A percentile compares a stretch with the other conserved stretches of the same genome.
These are phyloP conservation scores for Apium graveolens DNA, from an alignment of 129 eudicot genomes.

Conservation along the genomic window DNA sequence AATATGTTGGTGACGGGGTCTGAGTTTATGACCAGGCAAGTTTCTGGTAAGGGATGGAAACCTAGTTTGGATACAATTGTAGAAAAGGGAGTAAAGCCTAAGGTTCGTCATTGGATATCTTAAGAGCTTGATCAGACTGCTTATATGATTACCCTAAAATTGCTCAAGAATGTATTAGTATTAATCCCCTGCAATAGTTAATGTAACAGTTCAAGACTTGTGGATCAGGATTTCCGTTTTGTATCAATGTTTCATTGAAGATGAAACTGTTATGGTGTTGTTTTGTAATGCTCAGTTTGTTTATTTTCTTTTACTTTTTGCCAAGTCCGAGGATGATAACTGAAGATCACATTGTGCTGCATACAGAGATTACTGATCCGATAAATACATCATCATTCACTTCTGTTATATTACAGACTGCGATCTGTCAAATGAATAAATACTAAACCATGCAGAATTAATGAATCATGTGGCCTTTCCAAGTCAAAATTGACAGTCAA, in stretches of 20 bases:
- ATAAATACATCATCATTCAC: background rate
- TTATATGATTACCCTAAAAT: background rate
- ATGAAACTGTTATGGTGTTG: background rate
- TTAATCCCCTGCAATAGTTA: background rate
- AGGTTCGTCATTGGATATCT: slow-evolving; percentile 50
- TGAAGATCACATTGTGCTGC: background rate
- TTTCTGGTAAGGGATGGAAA: slow-evolving; percentile 80
- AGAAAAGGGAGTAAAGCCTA: slow-evolving; percentile 49
- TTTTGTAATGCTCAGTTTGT: background rate
- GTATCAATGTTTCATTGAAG: background rate
- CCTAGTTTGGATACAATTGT: slow-evolving; percentile 86
- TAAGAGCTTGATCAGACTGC: slow-evolving; percentile 8
- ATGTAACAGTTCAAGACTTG: background rate
- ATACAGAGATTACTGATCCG: too few relatives aligned
- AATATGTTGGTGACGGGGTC: slow-evolving; percentile 25
- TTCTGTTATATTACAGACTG: background rate
- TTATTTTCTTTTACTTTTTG: too few relatives aligned
- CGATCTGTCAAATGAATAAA: background rate
- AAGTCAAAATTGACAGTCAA: background rate
- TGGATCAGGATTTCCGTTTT: background rate
- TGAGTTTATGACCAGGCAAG: slow-evolving; percentile 55
- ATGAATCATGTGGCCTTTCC: background rate
- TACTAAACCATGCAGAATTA: too few relatives aligned
- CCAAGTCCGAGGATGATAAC: background rate
- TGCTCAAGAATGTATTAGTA: background rate